These are phyloP conservation scores for Coemansia sp. DNA, from an alignment of 371 early-diverging fungal species.

Conservation along the genomic window DNA sequence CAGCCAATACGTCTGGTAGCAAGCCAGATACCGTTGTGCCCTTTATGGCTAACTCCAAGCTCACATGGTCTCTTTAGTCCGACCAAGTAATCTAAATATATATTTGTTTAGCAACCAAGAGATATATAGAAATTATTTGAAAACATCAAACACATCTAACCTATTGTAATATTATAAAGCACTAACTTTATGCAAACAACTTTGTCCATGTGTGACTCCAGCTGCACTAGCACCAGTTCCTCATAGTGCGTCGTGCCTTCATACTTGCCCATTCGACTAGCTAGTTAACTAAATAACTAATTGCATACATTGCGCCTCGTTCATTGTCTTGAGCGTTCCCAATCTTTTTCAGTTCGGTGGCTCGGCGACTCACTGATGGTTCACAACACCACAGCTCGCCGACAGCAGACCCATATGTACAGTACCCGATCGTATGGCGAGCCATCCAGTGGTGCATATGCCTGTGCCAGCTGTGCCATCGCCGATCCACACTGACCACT, in stretches of 20 bases:
- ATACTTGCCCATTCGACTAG: conserved; percentile 12
- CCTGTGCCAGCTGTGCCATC: conserved; percentile 70
- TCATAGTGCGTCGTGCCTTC: conserved; percentile 57
- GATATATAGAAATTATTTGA: neutral
- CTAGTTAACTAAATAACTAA: too few species aligned
- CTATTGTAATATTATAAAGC: too few species aligned
- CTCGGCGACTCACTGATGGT: too few species aligned
- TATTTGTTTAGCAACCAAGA: neutral
- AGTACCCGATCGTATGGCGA: conserved; percentile 74
- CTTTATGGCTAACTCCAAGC: conserved; percentile 74
- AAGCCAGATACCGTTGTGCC: conserved; percentile 69
- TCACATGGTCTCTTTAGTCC: conserved; percentile 66
- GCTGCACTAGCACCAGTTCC: conserved; percentile 67
- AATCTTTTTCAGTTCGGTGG: too few species aligned
- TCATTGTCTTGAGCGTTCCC: too few species aligned
- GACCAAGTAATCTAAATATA: neutral
- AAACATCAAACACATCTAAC: neutral
- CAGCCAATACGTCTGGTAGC: neutral
- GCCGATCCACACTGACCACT: conserved; percentile 54
- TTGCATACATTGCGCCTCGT: too few species aligned
- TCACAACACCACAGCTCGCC: conserved; percentile 31
- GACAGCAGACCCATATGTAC: conserved; percentile 79
- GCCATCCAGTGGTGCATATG: conserved; percentile 69
- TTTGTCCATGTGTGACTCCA: conserved; percentile 54
- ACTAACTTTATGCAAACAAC: neutral